A percentile compares a stretch with the other conserved stretches of the same genome.
Conservation (phyloP, 2,329 filamentous ascomycete species). For the Ceratocystis harringtonii region DNA sequence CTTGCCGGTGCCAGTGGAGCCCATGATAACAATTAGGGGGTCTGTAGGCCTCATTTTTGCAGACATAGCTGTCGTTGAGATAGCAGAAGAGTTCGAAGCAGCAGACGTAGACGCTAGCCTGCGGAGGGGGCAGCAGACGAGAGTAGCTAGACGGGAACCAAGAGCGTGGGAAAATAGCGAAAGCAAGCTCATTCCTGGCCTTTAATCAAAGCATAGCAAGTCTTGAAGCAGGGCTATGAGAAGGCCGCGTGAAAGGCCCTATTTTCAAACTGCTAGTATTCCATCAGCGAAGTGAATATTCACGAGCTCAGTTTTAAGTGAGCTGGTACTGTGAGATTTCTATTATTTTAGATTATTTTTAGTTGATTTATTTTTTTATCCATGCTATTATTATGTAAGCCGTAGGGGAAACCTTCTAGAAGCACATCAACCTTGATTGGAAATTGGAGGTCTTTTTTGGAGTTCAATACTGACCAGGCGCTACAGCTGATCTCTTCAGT, state of each 20-base stretch:
- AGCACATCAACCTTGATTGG: background rate
- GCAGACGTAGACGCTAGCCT: background rate
- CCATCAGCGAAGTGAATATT: background rate
- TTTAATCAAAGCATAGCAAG: background rate
- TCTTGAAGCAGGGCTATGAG: background rate
- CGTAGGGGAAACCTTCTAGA: slow-evolving; percentile 4
- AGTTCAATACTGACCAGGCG: background rate
- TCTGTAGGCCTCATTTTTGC: slow-evolving; percentile 26
- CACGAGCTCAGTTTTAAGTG: background rate
- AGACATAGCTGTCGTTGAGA: slow-evolving; percentile 23
- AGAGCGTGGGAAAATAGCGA: background rate
- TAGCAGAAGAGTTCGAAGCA: background rate
- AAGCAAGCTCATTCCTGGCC: slow-evolving; percentile 3
- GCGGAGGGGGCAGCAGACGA: background rate
- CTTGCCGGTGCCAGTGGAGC: slow-evolving; percentile 86
- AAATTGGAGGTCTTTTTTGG: background rate
- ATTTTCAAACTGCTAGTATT: too few species aligned
- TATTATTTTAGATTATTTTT: background rate
- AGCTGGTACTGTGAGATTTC: background rate
- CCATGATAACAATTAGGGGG: slow-evolving; percentile 68
- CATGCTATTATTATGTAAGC: background rate
- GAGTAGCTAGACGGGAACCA: background rate
- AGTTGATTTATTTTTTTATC: background rate
- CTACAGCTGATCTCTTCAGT: background rate
- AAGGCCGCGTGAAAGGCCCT: too few species aligned